Evolutionary conservation across 805 yeast species (phyloP), one percentile per base, ranked within the genome.

Genomic region (Barnettozyma sp.): DNA sequence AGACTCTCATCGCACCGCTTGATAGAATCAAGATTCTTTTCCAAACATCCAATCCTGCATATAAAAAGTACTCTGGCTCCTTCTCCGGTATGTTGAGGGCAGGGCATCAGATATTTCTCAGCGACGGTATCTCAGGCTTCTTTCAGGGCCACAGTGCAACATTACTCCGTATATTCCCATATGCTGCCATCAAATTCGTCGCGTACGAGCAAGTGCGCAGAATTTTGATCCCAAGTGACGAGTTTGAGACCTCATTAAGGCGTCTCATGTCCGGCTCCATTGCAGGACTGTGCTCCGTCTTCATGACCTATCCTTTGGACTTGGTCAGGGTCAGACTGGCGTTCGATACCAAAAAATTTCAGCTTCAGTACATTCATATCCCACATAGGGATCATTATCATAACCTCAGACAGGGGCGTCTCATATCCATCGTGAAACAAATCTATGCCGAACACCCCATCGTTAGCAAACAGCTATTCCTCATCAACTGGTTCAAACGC

Each of bases 81-180:
- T 73, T 82, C 44, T 58, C 62, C 22, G 98, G 98, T 2, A 63
- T 92, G 36, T 67, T 76, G 42, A 63, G 66, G 31, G 97, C 98
- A 0, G 81, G 81, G 0, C 61, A 62, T 23, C 70, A 73, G 38
- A 88, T 92, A 18, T 75, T 75, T 62, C 38, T 48, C 7, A 66
- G 63, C 34, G 92, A 86, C 56, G 97, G 97, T 13, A 31, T 78
- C 1, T 43, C 63, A 28, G 98, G 98, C 2, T 72, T 92, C 36
- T 90, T 78, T 56, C 95, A 90, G 52, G 98, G 98, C 26, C 98
- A 92, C 57, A 84, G 95, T 5, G 96, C 94, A 1, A 92, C 98
- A 0, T 63, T 92, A 34, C 58, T 88, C 28, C 69, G 98, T 43
- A 85, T 92, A 4, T 90, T 92, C 57, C 98, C 98, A 2, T 92